phyloP scores from a whole-genome alignment of 2,329 filamentous ascomycete species.

The Chaetomiaceae sp. region DNA sequence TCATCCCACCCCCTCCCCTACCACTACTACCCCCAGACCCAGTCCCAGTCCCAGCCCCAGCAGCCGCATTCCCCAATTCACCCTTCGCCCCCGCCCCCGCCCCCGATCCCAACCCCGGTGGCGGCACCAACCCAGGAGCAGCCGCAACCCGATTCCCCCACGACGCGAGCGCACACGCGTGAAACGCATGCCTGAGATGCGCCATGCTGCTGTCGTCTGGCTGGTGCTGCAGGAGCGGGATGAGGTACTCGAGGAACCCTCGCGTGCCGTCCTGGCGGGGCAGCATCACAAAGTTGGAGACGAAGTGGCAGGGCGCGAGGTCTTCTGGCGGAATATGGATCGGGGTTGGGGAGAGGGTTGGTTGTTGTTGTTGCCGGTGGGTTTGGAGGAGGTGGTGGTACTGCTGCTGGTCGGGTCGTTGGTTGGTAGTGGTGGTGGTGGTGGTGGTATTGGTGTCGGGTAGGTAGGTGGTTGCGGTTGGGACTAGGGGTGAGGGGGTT shows the following conservation, averaged over 20 bases:
- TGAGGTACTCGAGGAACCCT: conserved; percentile 56
- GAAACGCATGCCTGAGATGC: conserved; percentile 54
- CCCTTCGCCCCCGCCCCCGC: not conserved
- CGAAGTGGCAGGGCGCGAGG: conserved; percentile 55
- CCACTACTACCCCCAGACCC: conserved; percentile 30
- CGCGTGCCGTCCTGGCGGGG: conserved; percentile 47
- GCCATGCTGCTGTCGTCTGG: conserved; percentile 23
- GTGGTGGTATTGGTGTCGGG: not conserved
- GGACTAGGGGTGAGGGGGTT: conserved; percentile 28
- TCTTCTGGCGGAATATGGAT: conserved; percentile 48
- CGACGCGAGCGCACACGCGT: conserved; percentile 55
- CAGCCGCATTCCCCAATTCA: not conserved
- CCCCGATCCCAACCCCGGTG: too few species aligned
- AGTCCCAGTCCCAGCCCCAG: not conserved
- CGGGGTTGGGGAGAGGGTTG: conserved; percentile 31
- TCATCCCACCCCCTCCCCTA: conserved; percentile 24
- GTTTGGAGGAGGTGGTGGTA: not conserved
- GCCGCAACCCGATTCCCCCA: conserved; percentile 45
- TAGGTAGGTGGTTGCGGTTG: conserved; percentile 9
- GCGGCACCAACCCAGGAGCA: not conserved
- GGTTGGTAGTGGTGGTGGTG: not conserved
- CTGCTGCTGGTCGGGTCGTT: not conserved
- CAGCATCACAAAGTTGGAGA: conserved; percentile 56
- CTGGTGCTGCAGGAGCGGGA: conserved; percentile 41
- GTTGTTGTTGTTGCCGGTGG: not conserved